phyloP scores from a whole-genome alignment of 371 early-diverging fungal genomes.

The Gilbertella persicaria region DNA sequence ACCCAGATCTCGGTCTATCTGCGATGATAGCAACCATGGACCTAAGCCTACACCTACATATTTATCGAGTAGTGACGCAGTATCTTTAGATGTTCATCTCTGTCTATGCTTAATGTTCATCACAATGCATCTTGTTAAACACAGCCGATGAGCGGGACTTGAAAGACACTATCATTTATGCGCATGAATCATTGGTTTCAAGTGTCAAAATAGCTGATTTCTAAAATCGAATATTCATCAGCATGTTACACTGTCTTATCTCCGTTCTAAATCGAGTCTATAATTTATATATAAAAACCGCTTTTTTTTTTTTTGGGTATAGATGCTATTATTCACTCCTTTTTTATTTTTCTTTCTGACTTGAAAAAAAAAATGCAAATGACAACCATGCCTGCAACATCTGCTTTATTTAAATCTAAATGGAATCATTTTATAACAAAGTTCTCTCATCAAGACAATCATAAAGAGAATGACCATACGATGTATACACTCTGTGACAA shows the following conservation, averaged over 20 bases:
- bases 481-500: not conserved
- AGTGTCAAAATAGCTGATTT: not conserved
- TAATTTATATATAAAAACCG: not conserved
- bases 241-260: not conserved
- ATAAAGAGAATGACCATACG: not conserved
- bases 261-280: too few relatives aligned
- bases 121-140: too few relatives aligned
- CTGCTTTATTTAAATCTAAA: constrained; percentile 9
- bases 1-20: constrained; percentile 27
- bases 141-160: too few relatives aligned
- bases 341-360: not conserved
- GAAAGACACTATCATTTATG: too few relatives aligned
- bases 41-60: constrained; percentile 20
- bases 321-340: not conserved
- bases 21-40: constrained; percentile 35
- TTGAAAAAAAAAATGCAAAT: constrained; percentile 8
- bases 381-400: constrained; percentile 10
- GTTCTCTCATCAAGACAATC: not conserved
- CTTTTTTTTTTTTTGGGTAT: constrained; percentile 3
- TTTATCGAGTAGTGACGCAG: too few relatives aligned
- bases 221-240: not conserved
- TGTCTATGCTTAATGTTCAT: too few relatives aligned
- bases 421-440: constrained; percentile 11
- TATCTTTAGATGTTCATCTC: too few relatives aligned
- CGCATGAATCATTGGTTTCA: not conserved